phyloP scores from a whole-genome alignment of 2,329 filamentous ascomycete species.

The Colletotrichum tropicale region DNA sequence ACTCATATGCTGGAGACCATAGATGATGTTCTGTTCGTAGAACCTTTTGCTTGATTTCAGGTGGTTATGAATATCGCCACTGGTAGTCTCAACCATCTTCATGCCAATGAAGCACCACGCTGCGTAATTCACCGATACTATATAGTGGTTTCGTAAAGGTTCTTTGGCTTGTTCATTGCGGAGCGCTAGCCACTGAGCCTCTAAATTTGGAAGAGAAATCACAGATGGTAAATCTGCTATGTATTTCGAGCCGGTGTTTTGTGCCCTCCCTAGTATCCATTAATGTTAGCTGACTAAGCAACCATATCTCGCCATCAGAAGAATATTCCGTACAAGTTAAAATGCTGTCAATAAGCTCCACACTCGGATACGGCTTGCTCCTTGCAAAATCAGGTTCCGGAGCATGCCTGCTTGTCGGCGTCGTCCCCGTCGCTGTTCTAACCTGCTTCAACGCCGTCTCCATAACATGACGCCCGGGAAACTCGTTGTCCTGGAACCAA shows the following conservation, averaged over 20 bases:
- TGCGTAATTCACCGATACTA: background rate
- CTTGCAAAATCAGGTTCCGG: background rate
- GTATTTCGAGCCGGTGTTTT: background rate
- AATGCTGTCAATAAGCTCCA: background rate
- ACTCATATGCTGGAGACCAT: background rate
- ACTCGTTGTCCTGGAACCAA: fast-evolving
- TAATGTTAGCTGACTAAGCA: background rate
- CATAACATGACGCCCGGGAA: background rate
- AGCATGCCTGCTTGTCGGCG: background rate
- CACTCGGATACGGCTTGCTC: background rate
- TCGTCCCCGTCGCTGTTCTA: background rate
- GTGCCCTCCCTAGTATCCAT: background rate
- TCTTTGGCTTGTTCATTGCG: background rate
- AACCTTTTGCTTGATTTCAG: background rate
- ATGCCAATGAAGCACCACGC: background rate
- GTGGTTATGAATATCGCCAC: background rate
- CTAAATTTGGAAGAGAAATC: background rate
- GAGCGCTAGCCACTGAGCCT: background rate
- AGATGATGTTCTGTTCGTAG: background rate
- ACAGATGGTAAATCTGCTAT: background rate
- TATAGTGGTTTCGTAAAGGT: background rate
- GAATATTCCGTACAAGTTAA: background rate
- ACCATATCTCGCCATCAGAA: background rate
- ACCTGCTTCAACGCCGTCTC: background rate
- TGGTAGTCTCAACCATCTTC: background rate